Evolutionary conservation across 1,139 yeast genomes (phyloP).

Genomic region (Entelexis sorbosivorans): DNA sequence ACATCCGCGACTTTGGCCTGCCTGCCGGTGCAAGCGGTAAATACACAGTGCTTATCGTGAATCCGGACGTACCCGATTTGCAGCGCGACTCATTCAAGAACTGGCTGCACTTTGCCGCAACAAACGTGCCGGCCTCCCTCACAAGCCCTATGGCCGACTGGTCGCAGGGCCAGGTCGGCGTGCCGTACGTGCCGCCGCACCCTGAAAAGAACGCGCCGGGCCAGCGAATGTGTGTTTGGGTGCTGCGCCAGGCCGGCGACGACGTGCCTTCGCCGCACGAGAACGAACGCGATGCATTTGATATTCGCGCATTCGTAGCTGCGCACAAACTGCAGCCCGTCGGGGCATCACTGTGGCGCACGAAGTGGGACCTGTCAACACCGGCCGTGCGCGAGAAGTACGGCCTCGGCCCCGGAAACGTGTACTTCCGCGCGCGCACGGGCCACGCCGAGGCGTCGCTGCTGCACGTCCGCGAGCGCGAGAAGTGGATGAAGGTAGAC

Average conservation of each 20-base stretch:
- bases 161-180: slow-evolving; percentile 32
- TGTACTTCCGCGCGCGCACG: slow-evolving; percentile 34
- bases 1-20: slow-evolving; percentile 52
- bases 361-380: slow-evolving; percentile 68
- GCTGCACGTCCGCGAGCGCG: slow-evolving; percentile 23
- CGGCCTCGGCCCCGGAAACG: slow-evolving; percentile 61
- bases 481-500: slow-evolving; percentile 22
- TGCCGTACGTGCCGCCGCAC: slow-evolving; percentile 67
- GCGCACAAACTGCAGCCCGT: slow-evolving; percentile 51
- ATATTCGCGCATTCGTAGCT: slow-evolving; percentile 58
- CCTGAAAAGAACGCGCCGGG: slow-evolving; percentile 80
- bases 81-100: slow-evolving; percentile 58
- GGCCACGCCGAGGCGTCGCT: slow-evolving; percentile 23
- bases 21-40: slow-evolving; percentile 31
- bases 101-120: slow-evolving; percentile 66
- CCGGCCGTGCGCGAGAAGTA: slow-evolving; percentile 54
- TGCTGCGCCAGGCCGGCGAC: slow-evolving; percentile 52
- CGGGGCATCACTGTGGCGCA: slow-evolving; percentile 92
- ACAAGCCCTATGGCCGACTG: slow-evolving; percentile 49
- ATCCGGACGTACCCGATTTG: slow-evolving; percentile 85
- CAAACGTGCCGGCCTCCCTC: slow-evolving; percentile 54
- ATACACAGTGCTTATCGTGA: slow-evolving; percentile 71
- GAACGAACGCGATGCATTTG: slow-evolving; percentile 42
- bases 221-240: slow-evolving; percentile 87
- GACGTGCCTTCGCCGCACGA: slow-evolving; percentile 19